A percentile compares a stretch with the other conserved stretches of the same genome.
These are phyloP conservation scores for Brassica nigra DNA, from an alignment of 345 rosid genomes.

Conservation along the genomic window DNA sequence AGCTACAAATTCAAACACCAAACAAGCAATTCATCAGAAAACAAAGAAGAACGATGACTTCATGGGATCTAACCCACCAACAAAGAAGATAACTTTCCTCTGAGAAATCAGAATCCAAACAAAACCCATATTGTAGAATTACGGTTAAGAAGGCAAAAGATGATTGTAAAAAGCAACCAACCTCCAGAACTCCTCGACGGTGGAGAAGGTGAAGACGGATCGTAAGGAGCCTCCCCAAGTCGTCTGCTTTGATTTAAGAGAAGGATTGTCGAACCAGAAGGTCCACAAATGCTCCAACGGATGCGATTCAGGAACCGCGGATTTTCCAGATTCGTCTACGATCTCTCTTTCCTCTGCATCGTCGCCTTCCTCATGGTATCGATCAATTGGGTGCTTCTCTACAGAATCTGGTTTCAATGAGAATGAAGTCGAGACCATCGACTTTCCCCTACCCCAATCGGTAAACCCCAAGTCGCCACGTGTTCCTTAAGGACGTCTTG, in stretches of 20 bases:
- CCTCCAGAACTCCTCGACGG: conserved; percentile 90
- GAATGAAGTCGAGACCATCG: no score
- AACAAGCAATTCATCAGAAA: background rate
- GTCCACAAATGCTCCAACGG: conserved; percentile 84
- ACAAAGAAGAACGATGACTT: background rate
- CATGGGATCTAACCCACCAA: background rate
- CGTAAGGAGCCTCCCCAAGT: conserved; percentile 75
- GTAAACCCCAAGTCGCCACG: no score
- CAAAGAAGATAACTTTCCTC: background rate
- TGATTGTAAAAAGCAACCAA: conserved; percentile 10
- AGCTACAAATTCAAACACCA: background rate
- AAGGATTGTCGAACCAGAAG: conserved; percentile 79
- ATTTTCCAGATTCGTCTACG: conserved; percentile 37
- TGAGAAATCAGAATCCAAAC: background rate
- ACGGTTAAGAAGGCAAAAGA: background rate
- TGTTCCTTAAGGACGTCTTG: no score
- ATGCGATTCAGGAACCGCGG: conserved; percentile 48
- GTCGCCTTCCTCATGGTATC: conserved; percentile 42
- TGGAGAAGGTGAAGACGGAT: conserved; percentile 62
- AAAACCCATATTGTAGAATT: background rate
- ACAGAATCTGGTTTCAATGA: conserved; percentile 38
- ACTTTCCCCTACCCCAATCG: no score
- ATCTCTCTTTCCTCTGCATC: conserved; percentile 70
- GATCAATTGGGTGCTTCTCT: conserved; percentile 32
- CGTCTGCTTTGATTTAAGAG: conserved; percentile 54